Evolutionary conservation across 2,329 filamentous ascomycete species (phyloP).

Genomic region (Fusarium metavorans): DNA sequence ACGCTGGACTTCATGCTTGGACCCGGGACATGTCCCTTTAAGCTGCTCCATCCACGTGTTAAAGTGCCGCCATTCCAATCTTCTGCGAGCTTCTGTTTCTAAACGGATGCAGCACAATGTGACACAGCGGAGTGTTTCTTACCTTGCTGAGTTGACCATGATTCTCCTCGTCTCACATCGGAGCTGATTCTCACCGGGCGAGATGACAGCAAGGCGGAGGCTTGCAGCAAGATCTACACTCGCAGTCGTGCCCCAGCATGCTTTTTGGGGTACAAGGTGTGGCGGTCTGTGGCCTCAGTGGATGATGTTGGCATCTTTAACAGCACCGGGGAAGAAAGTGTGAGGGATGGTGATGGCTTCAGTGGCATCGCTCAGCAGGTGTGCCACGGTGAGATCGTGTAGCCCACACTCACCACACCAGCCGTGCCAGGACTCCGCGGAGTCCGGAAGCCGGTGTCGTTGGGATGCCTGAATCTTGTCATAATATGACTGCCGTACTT

Average conservation of each 20-base stretch:
- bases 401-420: constrained; percentile 11
- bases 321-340: background rate
- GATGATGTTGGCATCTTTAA: background rate
- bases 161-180: constrained; percentile 21
- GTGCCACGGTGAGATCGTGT: constrained; percentile 29
- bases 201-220: constrained; percentile 2
- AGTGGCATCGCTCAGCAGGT: constrained; percentile 17
- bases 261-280: constrained; percentile 17
- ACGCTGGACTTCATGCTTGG: background rate
- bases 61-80: background rate
- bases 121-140: constrained; percentile 15
- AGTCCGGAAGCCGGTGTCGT: constrained; percentile 36
- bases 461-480: constrained; percentile 11
- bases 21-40: constrained; percentile 20
- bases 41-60: constrained; percentile 5
- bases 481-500: constrained; percentile 16
- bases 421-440: constrained; percentile 20
- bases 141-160: constrained; percentile 21
- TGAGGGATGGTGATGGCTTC: constrained; percentile 22
- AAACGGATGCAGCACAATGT: constrained; percentile 13
- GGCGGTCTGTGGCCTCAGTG: constrained; percentile 4
- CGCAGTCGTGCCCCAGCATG: constrained; percentile 22
- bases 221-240: constrained; percentile 21
- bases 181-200: constrained; percentile 11
- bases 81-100: background rate